Base-by-base conservation (phyloP, 2,329 filamentous ascomycete species). In the Niveomyces coronatus region DNA sequence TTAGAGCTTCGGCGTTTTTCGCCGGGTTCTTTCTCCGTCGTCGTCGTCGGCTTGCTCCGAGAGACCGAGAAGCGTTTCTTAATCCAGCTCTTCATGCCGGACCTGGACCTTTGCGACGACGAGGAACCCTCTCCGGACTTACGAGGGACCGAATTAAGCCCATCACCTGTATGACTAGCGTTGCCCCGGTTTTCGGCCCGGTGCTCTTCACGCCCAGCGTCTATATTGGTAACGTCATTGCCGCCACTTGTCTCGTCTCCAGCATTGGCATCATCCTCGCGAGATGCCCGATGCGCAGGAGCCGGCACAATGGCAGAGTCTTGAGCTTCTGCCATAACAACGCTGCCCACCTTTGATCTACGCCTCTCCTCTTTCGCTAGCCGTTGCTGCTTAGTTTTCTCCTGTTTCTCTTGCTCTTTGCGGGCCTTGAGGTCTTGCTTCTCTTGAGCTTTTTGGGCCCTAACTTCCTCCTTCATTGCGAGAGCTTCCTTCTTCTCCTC, bases 71-170 rank as follows among this genome's bases (percentile, higher is more conserved):
- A 69, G 5, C 65, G 68, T 17, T 65, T 68, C 52, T 69, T 75
- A 38, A 77, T 60, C 73, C 73, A 76, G 27, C 61, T 64, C 46
- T 65, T 74, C 30, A 73, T 64, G 43, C 63, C 65, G 35, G 57
- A 55, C 4, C 53, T 58, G 13, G 58, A 56, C 17, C 32, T 39
- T 31, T 38, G 28, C 11, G 40, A 39, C 5, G 58, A 61, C 5
- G 50, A 49, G 4, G 51, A 41, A 11, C 31, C 42, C 22, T 50
- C 44, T 6, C 41, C 30, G 9, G 46, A 40, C 22, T 29, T 39
- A 9, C 36, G 36, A 13, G 27, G 26, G 4, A 24, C 27, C 23
- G 26, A 35, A 15, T 46, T 39, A 15, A 19, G 23, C 30, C 31
- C 36, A 11, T 44, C 35, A 8, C 16, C 26, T 15, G 31, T 28